A percentile compares a stretch with the other conserved stretches of the same genome.
Conservation (phyloP, 139 green algal genomes). For the Edaphochlamys debaryana region DNA sequence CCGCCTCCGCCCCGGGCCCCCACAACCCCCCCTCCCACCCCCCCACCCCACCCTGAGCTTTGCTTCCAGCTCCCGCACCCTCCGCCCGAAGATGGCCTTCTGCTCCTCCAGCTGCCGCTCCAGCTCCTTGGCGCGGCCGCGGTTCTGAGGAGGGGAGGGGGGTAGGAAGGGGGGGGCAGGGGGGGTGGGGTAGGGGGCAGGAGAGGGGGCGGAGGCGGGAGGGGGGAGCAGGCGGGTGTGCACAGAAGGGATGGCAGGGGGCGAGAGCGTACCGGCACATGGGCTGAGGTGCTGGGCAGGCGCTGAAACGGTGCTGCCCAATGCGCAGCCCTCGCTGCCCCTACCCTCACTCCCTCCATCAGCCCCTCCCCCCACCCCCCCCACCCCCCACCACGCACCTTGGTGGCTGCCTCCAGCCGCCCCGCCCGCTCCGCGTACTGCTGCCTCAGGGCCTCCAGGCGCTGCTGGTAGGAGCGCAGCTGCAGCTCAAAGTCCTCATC, state of each 20-base stretch:
- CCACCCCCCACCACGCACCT: neutral
- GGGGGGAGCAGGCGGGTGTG: no score
- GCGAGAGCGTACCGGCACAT: no score
- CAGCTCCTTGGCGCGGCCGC: slow-evolving; percentile 47
- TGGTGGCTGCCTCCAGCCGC: slow-evolving; percentile 38
- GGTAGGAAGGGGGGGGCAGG: no score
- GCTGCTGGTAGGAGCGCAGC: slow-evolving; percentile 62
- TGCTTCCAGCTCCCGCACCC: slow-evolving; percentile 57
- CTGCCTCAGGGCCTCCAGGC: slow-evolving; percentile 60
- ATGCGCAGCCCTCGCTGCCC: no score
- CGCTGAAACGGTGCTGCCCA: no score
- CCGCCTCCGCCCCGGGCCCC: no score
- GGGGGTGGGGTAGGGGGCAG: no score
- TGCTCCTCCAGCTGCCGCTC: slow-evolving; percentile 62
- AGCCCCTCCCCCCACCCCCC: neutral
- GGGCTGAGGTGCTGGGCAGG: no score
- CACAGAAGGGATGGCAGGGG: no score
- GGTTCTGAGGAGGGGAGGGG: neutral
- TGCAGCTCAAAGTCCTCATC: slow-evolving; percentile 64
- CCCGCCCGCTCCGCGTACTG: slow-evolving; percentile 59
- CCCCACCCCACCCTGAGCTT: slow-evolving; percentile 45
- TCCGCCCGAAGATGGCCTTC: slow-evolving; percentile 48
- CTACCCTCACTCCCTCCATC: neutral
- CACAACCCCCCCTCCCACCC: no score
- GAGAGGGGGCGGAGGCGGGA: no score